Evolutionary conservation across 208 protist species (phyloP).

Genomic region (Porcisia deanei): DNA sequence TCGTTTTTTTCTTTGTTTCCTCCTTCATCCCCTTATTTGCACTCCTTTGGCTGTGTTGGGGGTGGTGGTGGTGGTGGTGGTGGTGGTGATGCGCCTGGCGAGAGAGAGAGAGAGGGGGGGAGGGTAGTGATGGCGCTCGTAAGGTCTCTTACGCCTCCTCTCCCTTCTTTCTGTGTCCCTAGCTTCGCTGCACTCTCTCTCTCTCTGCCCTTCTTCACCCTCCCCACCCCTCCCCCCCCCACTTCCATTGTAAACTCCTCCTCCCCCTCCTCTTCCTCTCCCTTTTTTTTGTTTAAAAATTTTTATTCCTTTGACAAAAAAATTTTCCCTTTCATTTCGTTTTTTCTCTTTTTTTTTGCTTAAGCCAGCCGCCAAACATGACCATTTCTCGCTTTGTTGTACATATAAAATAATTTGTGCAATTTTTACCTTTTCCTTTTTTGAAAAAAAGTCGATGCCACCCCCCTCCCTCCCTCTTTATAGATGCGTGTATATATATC

Average conservation of each 20-base stretch:
- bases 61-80: background rate
- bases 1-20: background rate
- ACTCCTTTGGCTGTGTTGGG: background rate
- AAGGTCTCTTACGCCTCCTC: background rate
- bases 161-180: background rate
- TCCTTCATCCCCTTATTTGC: background rate
- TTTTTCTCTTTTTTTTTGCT: background rate
- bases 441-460: background rate
- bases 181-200: background rate
- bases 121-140: too few species aligned
- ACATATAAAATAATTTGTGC: background rate
- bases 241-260: background rate
- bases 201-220: background rate
- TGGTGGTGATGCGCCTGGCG: background rate
- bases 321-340: background rate
- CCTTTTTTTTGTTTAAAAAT: background rate
- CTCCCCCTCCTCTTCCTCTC: background rate
- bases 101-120: background rate
- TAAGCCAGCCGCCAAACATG: conserved; percentile 7
- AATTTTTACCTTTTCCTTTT: background rate
- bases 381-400: conserved; percentile 18
- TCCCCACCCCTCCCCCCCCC: background rate
- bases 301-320: background rate
- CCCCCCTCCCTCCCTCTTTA: too few species aligned
- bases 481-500: too few species aligned